Conservation (phyloP, 2,329 filamentous ascomycete genomes). For the Colletotrichum orbiculare region DNA sequence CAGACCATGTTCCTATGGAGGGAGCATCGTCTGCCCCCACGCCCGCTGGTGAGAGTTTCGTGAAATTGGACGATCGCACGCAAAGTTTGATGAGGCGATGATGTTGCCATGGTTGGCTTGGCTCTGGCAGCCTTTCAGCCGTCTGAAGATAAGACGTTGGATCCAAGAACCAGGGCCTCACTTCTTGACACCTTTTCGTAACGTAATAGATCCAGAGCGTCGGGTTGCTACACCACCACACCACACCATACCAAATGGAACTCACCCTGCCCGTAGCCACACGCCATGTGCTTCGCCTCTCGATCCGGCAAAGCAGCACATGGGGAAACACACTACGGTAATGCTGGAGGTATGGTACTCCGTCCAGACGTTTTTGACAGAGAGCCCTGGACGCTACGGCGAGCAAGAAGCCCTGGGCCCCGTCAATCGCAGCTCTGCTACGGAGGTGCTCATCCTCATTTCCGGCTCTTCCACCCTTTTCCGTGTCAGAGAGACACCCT, state of each 20-base stretch:
- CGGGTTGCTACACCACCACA: constrained; percentile 7
- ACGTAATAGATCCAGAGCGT: constrained; percentile 36
- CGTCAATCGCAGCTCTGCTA: neutral
- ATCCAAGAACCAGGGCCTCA: neutral
- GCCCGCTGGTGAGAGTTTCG: constrained; percentile 5
- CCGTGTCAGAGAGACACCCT: too few species aligned
- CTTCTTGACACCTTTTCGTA: constrained; percentile 27
- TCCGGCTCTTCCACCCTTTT: neutral
- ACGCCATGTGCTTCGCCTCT: too few species aligned
- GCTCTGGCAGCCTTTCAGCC: neutral
- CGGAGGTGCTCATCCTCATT: neutral
- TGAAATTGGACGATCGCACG: too few species aligned
- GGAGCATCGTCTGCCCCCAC: neutral
- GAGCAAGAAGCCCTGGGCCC: too few species aligned
- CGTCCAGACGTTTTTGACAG: too few species aligned
- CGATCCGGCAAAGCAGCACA: too few species aligned
- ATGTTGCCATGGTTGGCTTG: constrained; percentile 9
- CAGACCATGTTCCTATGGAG: neutral
- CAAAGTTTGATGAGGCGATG: neutral
- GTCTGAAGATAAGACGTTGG: constrained; percentile 11
- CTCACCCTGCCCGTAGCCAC: too few species aligned
- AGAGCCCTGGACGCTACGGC: too few species aligned
- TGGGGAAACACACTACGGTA: too few species aligned
- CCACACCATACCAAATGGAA: neutral
- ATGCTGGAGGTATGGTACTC: too few species aligned